phyloP scores from a whole-genome alignment of 2,329 filamentous ascomycete genomes.

The Orbilia ellipsospora region DNA sequence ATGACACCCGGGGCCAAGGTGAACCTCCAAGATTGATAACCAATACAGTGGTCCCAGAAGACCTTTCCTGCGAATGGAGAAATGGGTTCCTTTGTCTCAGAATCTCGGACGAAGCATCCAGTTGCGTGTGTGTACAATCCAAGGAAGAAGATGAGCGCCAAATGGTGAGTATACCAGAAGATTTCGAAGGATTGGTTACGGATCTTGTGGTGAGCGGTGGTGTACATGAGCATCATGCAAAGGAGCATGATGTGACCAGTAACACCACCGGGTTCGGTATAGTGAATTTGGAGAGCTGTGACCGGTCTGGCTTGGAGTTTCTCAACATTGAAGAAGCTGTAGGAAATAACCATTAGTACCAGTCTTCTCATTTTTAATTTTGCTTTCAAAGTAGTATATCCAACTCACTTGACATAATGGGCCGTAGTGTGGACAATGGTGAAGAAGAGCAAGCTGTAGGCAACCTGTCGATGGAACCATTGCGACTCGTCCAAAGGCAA shows the following conservation, averaged over 20 bases:
- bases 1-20: slow-evolving; percentile 86
- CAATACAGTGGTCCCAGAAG: slow-evolving; percentile 94
- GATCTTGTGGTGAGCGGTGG: slow-evolving; percentile 90
- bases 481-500: slow-evolving; percentile 94
- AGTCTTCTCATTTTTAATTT: neutral
- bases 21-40: slow-evolving; percentile 97
- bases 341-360: slow-evolving; percentile 49
- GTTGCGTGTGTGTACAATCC: slow-evolving; percentile 95
- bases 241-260: slow-evolving; percentile 97
- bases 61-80: slow-evolving; percentile 84
- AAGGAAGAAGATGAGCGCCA: slow-evolving; percentile 96
- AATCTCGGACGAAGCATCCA: slow-evolving; percentile 93
- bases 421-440: slow-evolving; percentile 78
- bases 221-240: slow-evolving; percentile 99
- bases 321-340: slow-evolving; percentile 94
- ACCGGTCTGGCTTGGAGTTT: slow-evolving; percentile 81
- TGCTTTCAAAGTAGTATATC: neutral
- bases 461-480: slow-evolving; percentile 96
- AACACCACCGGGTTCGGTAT: slow-evolving; percentile 85
- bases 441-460: slow-evolving; percentile 88
- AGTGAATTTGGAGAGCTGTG: slow-evolving; percentile 89
- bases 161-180: slow-evolving; percentile 98
- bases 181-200: slow-evolving; percentile 97
- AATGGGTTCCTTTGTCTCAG: slow-evolving; percentile 69
- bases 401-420: slow-evolving; percentile 90